Evolutionary conservation across 352 stramenopile genomes (phyloP).

Genomic region (Globisporangium polare): DNA sequence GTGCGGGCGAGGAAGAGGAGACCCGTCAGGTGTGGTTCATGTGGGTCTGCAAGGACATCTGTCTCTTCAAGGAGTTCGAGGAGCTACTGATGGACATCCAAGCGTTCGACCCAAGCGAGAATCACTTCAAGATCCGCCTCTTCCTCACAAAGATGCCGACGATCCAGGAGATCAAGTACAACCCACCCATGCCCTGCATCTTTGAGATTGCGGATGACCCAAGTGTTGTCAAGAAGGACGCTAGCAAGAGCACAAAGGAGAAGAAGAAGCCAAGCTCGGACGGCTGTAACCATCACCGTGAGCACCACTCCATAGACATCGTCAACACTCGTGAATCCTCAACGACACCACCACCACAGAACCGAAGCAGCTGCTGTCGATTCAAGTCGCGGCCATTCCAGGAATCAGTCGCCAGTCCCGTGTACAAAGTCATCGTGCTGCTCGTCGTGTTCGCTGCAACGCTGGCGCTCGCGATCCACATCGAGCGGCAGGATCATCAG

Average conservation of each 20-base stretch:
- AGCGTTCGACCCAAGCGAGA: slow-evolving; percentile 20
- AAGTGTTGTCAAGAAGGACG: neutral
- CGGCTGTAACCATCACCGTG: too few species aligned
- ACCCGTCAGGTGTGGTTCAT: slow-evolving; percentile 23
- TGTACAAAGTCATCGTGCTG: slow-evolving; percentile 9
- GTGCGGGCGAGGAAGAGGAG: neutral
- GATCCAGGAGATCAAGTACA: slow-evolving; percentile 18
- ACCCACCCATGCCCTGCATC: slow-evolving; percentile 4
- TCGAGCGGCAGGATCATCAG: slow-evolving; percentile 22
- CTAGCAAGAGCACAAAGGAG: neutral
- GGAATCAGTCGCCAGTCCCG: slow-evolving; percentile 2
- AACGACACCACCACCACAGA: slow-evolving; percentile 7
- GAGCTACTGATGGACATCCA: slow-evolving; percentile 22
- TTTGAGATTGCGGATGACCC: slow-evolving; percentile 4
- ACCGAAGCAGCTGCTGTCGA: slow-evolving; percentile 13
- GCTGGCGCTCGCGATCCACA: slow-evolving; percentile 13
- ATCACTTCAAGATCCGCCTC: slow-evolving; percentile 21
- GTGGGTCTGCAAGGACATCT: slow-evolving; percentile 23
- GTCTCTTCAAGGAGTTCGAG: slow-evolving; percentile 33
- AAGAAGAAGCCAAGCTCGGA: too few species aligned
- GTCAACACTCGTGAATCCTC: neutral
- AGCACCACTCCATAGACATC: neutral
- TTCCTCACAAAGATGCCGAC: slow-evolving; percentile 22
- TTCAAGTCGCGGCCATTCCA: slow-evolving; percentile 24
- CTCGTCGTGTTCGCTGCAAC: slow-evolving; percentile 1